These are phyloP conservation scores for Talaromyces sp. DNA, from an alignment of 2,329 filamentous ascomycete genomes.

Conservation along the genomic window DNA sequence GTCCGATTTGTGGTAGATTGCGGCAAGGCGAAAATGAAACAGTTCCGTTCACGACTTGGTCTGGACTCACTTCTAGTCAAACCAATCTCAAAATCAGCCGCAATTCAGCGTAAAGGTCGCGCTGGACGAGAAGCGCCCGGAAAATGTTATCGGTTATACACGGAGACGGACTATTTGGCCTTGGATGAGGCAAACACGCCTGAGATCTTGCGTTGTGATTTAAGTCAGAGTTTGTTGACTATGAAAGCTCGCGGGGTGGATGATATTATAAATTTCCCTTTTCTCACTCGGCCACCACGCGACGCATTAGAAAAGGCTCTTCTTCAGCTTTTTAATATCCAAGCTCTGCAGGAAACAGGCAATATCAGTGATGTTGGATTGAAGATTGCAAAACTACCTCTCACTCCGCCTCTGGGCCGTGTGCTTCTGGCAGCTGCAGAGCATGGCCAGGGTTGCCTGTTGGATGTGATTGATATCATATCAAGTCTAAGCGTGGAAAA, in stretches of 20 bases:
- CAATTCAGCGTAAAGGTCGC: constrained; percentile 84
- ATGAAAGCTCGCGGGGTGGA: constrained; percentile 89
- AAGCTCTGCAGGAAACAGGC: constrained; percentile 67
- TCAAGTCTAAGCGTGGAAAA: constrained; percentile 61
- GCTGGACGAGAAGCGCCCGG: constrained; percentile 88
- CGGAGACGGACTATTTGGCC: constrained; percentile 65
- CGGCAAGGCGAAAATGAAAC: constrained; percentile 90
- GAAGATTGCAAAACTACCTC: constrained; percentile 75
- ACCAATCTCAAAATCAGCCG: constrained; percentile 86
- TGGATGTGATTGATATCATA: constrained; percentile 81
- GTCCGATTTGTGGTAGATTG: constrained; percentile 88
- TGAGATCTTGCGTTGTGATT: constrained; percentile 85
- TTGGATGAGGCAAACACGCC: constrained; percentile 72
- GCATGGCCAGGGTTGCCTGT: constrained; percentile 65
- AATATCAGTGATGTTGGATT: constrained; percentile 67
- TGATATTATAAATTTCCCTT: constrained; percentile 74
- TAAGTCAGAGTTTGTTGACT: constrained; percentile 77
- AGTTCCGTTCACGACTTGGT: constrained; percentile 76
- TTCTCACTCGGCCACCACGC: constrained; percentile 73
- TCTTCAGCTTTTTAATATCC: constrained; percentile 71
- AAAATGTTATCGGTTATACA: constrained; percentile 86
- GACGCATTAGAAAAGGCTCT: constrained; percentile 78
- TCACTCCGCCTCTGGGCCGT: constrained; percentile 73
- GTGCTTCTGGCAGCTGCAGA: constrained; percentile 75
- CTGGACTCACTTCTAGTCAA: constrained; percentile 88